Evolutionary conservation across 345 rosid species (phyloP), one percentile per base, ranked within the genome.

Genomic region (Kernera saxatilis): DNA sequence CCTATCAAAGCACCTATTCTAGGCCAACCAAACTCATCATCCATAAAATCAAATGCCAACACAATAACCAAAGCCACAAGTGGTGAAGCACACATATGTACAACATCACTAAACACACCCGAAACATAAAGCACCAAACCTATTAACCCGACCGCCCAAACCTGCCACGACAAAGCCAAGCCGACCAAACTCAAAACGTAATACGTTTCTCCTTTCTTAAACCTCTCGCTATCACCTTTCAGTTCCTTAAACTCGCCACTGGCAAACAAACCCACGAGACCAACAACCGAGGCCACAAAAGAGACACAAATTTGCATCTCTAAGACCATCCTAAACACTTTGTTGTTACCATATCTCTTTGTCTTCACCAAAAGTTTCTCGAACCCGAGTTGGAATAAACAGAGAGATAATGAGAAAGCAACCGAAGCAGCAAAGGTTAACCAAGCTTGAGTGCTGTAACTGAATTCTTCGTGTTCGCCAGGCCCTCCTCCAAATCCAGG

Each of bases 121-220:
- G 72, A 57, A 6, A 74, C 78, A 49, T 66, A 74, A 39, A 48
- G 39, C 23, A 71, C 62, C 61, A 71, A 71, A 37, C 75, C 75
- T 13, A 60, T 37, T 1, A 71, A 3, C n/a, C 60, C 69, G 1
- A 61, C 68, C 0, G n/a, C 17, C 67, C 75, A 71, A 46, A 60
- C 51, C 22, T 71, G 68, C 75, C 75, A 60, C 6, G 67, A 46
- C 23, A 71, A 48, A 59, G 68, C 68, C 32, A 71, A 71, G 29
- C 75, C 68, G 1, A 51, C n/a, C 59, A 71, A 60, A 59, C 58
- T 71, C 51, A n/a, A n/a, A n/a, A n/a, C n/a, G n/a, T n/a, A n/a
- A n/a, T n/a, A n/a, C n/a, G n/a, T n/a, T n/a, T n/a, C n/a, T n/a
- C n/a, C n/a, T n/a, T n/a, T n/a, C n/a, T n/a, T n/a, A n/a, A n/a